phyloP scores from a whole-genome alignment of 495 filamentous ascomycete genomes.

The Thozetella sp. region DNA sequence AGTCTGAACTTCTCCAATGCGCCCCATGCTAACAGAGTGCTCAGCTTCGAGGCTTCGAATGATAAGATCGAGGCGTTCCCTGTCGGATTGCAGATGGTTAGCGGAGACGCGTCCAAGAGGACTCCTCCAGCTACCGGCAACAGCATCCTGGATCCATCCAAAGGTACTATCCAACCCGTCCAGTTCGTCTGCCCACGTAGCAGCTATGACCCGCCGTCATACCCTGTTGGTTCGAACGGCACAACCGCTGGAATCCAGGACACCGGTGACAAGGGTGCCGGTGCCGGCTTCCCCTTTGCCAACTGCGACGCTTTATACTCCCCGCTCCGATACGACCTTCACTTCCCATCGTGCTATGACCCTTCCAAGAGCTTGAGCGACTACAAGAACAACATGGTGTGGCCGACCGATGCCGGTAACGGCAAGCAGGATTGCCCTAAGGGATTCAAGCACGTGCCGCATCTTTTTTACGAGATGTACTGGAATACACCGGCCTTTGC shows the following conservation, averaged over 20 bases:
- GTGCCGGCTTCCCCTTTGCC: slow-evolving; percentile 51
- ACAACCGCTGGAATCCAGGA: slow-evolving; percentile 46
- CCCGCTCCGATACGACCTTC: slow-evolving; percentile 57
- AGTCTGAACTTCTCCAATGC: not conserved
- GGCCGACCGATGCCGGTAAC: slow-evolving; percentile 45
- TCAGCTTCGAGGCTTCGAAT: slow-evolving; percentile 49
- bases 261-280: slow-evolving; percentile 48
- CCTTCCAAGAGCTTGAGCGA: slow-evolving; percentile 55
- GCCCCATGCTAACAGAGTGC: not conserved
- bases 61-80: slow-evolving; percentile 72
- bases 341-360: slow-evolving; percentile 60
- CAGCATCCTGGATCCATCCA: slow-evolving; percentile 38
- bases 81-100: slow-evolving; percentile 69
- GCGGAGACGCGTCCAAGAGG: slow-evolving; percentile 60
- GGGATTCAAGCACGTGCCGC: slow-evolving; percentile 57
- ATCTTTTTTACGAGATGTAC: slow-evolving; percentile 71
- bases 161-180: slow-evolving; percentile 41
- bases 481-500: slow-evolving; percentile 61
- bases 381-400: slow-evolving; percentile 54
- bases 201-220: slow-evolving; percentile 51
- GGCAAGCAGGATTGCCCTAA: slow-evolving; percentile 63
- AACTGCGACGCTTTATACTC: slow-evolving; percentile 53
- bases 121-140: slow-evolving; percentile 28
- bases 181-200: slow-evolving; percentile 46
- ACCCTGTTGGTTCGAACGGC: slow-evolving; percentile 46